Conservation (phyloP, 2,329 filamentous ascomycete genomes). For the Cytospora schulzeri region DNA sequence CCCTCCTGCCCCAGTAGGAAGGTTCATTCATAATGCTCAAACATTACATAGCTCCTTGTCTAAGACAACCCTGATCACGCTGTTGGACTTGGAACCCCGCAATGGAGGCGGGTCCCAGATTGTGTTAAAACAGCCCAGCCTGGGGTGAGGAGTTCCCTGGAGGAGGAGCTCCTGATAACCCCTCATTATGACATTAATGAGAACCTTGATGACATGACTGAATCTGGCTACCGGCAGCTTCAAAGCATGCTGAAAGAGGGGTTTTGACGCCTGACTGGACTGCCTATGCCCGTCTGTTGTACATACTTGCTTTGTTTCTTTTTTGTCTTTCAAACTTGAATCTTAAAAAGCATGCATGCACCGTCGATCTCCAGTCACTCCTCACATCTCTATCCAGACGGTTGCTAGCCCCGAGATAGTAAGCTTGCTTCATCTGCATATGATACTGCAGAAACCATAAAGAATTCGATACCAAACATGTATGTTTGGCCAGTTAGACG, state of each 20-base stretch:
- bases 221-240: constrained; percentile 17
- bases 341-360: no score
- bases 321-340: not conserved
- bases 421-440: not conserved
- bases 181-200: constrained; percentile 22
- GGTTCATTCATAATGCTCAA: not conserved
- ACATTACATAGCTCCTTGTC: constrained; percentile 8
- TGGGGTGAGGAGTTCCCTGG: not conserved
- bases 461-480: not conserved
- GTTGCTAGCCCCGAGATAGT: no score
- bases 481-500: not conserved
- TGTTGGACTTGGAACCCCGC: constrained; percentile 15
- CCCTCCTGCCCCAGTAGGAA: constrained; percentile 10
- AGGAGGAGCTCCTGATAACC: constrained; percentile 19
- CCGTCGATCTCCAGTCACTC: constrained; percentile 12
- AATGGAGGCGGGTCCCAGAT: not conserved
- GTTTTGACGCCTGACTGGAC: not conserved
- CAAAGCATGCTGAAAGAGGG: not conserved
- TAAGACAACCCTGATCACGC: constrained; percentile 14
- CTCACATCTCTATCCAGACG: not conserved
- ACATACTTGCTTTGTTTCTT: not conserved
- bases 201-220: constrained; percentile 15
- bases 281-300: not conserved
- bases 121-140: constrained; percentile 1
- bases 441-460: not conserved